Evolutionary conservation across 176 grass and related monocot genomes (phyloP), one percentile per base, ranked within the genome.

Genomic region (Triticum timopheevii): DNA sequence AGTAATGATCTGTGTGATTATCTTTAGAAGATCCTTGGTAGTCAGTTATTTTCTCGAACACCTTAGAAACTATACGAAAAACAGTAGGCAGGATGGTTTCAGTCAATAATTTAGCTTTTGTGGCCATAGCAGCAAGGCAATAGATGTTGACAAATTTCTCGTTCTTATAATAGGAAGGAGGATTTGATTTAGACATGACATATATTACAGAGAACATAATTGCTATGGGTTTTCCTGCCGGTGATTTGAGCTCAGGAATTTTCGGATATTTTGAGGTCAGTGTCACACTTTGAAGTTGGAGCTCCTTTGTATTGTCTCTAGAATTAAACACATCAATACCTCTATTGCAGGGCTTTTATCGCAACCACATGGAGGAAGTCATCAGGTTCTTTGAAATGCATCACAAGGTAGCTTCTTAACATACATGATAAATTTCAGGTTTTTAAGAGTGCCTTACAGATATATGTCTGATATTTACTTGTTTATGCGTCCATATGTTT

Each of bases 171-270:
- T 87, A 99, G 97, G 97, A 99, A 96, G 97, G 97, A 65, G 97
- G 94, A 65, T 99, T 99, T 93, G 97, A 99, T 99, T 88, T 99
- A 88, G 97, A 99, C 80, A 99, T 99, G 97, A 99, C 97, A 86
- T 99, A 99, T 88, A 99, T 99, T 85, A 99, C 97, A 15, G 97
- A 99, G 85, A 99, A 99, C 72, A 94, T 99, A 80, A 99, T 99
- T 86, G 97, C 97, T 56, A 99, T 99, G 97, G 97, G 97, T 80
- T 99, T 99, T 69, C 97, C 97, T 82, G 97, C 97, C 38, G 97
- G 97, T 85, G 97, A 99, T 90, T 85, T 96, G 87, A 99, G 97
- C 73, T 99, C 97, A 79, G 97, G 97, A 12, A 86, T 99, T 96
- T 96, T 99, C 71, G 97, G 97, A 91, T 99, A 99, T 87, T 93